These are phyloP conservation scores for Blastobotrys raffinosifermentans DNA, from an alignment of 1,139 yeast species.

Conservation along the genomic window DNA sequence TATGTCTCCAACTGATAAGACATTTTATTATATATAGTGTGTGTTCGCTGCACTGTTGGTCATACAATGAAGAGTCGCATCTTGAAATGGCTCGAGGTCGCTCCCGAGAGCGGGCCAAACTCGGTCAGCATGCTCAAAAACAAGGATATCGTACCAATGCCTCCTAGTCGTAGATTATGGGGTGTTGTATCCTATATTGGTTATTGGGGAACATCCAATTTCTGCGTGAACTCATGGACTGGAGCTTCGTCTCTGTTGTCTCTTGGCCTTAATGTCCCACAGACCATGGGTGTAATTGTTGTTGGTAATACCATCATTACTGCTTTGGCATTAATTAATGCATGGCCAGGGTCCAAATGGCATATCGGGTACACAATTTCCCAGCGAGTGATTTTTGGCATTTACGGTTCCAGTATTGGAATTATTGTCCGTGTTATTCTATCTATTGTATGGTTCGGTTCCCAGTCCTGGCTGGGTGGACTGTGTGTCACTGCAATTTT, in stretches of 20 bases:
- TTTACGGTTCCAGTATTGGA: constrained; percentile 27
- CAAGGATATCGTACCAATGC: constrained; percentile 25
- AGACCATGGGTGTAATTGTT: constrained; percentile 34
- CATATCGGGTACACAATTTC: constrained; percentile 31
- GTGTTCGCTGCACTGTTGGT: too few species aligned
- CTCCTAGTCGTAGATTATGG: constrained; percentile 26
- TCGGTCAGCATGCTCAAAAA: constrained; percentile 10
- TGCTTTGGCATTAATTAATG: constrained; percentile 21
- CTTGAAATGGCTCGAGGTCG: constrained; percentile 14
- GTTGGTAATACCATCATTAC: constrained; percentile 23
- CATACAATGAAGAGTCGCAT: too few species aligned
- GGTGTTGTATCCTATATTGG: constrained; percentile 18
- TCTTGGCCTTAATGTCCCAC: constrained; percentile 30
- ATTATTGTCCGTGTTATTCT: constrained; percentile 24
- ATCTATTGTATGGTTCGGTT: constrained; percentile 31
- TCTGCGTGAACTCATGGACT: constrained; percentile 24
- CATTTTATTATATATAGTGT: too few species aligned
- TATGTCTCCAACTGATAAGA: too few species aligned
- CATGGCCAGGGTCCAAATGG: constrained; percentile 29
- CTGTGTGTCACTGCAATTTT: constrained; percentile 26
- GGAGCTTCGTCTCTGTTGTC: constrained; percentile 25
- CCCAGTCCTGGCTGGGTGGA: constrained; percentile 30
- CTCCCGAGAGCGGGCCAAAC: constrained; percentile 11
- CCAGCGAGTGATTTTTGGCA: constrained; percentile 28
- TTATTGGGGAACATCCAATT: constrained; percentile 20